Conservation (phyloP, 805 yeast genomes). For the Candida boleticola region DNA sequence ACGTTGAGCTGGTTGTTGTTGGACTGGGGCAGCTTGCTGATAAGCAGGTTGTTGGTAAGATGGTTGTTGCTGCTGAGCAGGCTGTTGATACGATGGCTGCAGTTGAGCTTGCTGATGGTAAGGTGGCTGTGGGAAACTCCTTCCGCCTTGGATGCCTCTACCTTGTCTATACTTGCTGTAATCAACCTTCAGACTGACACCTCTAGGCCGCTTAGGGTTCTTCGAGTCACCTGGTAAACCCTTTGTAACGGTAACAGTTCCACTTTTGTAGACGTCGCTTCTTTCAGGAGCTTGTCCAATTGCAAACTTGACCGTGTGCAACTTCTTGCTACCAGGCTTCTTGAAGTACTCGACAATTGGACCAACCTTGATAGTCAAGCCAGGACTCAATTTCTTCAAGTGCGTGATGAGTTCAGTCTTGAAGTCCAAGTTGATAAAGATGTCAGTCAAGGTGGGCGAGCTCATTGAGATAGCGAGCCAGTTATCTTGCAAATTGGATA, state of each 20-base stretch:
- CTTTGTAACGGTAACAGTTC: conserved; percentile 73
- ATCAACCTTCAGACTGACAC: conserved; percentile 37
- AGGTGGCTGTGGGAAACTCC: conserved; percentile 8
- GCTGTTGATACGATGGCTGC: conserved; percentile 19
- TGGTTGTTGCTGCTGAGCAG: conserved; percentile 14
- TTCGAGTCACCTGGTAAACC: conserved; percentile 74
- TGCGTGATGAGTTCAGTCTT: conserved; percentile 87
- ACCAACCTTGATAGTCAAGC: conserved; percentile 63
- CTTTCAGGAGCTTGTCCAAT: conserved; percentile 55
- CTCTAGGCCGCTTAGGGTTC: conserved; percentile 76
- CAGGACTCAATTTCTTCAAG: conserved; percentile 58
- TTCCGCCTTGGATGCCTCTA: conserved; percentile 9
- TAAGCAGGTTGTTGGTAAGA: conserved; percentile 18
- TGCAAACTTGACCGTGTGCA: conserved; percentile 71
- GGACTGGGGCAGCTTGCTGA: conserved; percentile 5
- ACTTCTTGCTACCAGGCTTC: conserved; percentile 70
- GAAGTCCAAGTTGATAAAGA: conserved; percentile 74
- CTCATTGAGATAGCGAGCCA: conserved; percentile 76
- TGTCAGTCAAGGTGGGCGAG: conserved; percentile 63
- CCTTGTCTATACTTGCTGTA: conserved; percentile 39
- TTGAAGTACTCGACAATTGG: conserved; percentile 79
- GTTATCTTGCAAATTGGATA: conserved; percentile 83
- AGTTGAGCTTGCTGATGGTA: conserved; percentile 17
- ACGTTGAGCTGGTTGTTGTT: conserved; percentile 10
- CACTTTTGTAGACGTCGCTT: conserved; percentile 82